Percentiles rank a stretch among this genome's conserved stretches.
Evolutionary conservation across 495 filamentous ascomycete genomes (phyloP).

Genomic region (Chaetomium tenue): DNA sequence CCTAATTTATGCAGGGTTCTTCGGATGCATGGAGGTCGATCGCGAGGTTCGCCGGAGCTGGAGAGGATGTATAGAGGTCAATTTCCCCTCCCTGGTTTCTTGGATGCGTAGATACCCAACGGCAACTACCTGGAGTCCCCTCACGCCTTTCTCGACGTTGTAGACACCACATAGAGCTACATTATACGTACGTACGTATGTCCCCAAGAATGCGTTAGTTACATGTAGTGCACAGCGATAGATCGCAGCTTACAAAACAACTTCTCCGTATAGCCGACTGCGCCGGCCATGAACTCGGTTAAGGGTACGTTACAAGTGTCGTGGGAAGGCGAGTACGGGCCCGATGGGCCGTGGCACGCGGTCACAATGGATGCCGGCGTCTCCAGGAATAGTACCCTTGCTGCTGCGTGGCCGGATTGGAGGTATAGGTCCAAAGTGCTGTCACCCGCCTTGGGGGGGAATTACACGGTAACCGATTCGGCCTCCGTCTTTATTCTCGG

Average conservation of each 20-base stretch:
- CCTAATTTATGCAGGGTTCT: too few species aligned
- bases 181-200: neutral
- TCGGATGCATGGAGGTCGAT: neutral
- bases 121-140: neutral
- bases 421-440: neutral
- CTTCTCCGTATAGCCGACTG: neutral
- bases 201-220: neutral
- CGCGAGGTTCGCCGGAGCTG: neutral
- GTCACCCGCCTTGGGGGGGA: constrained; percentile 1
- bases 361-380: constrained; percentile 24
- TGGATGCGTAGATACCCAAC: neutral
- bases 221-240: neutral
- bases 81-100: too few species aligned
- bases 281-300: neutral
- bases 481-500: neutral
- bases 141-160: neutral
- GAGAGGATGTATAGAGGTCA: neutral
- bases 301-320: neutral
- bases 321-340: constrained; percentile 25
- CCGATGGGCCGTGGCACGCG: constrained; percentile 41
- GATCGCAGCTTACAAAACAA: neutral
- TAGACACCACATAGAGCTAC: neutral
- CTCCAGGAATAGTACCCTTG: neutral
- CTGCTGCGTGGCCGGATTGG: constrained; percentile 17
- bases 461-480: constrained; percentile 9